A percentile compares a stretch with the other conserved stretches of the same genome.
Evolutionary conservation across 495 filamentous ascomycete species (phyloP).

Genomic region (Penicillium soppii): DNA sequence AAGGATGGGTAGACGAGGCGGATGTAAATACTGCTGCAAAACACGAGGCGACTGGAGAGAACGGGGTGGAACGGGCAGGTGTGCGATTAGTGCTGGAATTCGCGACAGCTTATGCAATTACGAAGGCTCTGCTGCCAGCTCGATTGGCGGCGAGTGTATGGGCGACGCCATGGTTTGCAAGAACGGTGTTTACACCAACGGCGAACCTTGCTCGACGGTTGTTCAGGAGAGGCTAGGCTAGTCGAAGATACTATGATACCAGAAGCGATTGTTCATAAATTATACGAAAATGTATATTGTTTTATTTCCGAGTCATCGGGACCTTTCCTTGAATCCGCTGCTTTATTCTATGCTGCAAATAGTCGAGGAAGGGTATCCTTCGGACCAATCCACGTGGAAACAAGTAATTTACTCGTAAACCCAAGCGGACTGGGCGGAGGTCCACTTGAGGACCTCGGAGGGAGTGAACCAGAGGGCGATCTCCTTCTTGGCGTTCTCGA

Average conservation of each 20-base stretch:
- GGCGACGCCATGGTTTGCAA: slow-evolving; percentile 94
- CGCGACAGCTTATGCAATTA: slow-evolving; percentile 84
- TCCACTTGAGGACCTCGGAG: slow-evolving; percentile 77
- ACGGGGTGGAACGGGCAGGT: slow-evolving; percentile 26
- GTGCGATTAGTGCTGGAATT: slow-evolving; percentile 64
- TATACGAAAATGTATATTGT: slow-evolving; percentile 22
- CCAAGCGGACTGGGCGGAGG: slow-evolving; percentile 79
- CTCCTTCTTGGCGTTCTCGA: slow-evolving; percentile 99
- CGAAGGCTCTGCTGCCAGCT: slow-evolving; percentile 77
- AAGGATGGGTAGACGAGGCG: slow-evolving; percentile 58
- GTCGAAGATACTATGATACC: not conserved
- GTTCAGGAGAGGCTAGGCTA: slow-evolving; percentile 33
- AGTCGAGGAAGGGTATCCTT: slow-evolving; percentile 13
- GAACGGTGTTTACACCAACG: slow-evolving; percentile 54
- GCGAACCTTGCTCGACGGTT: slow-evolving; percentile 34
- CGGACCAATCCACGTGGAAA: slow-evolving; percentile 15
- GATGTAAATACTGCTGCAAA: slow-evolving; percentile 33
- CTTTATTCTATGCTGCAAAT: slow-evolving; percentile 21
- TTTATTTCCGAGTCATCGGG: slow-evolving; percentile 30
- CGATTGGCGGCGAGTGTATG: slow-evolving; percentile 76
- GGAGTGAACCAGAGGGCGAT: slow-evolving; percentile 95
- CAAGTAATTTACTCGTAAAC: slow-evolving; percentile 76
- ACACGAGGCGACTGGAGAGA: slow-evolving; percentile 14
- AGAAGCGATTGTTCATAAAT: slow-evolving; percentile 8
- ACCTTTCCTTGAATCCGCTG: slow-evolving; percentile 18